Evolutionary conservation across 1,284 basidiomycete species (phyloP), one percentile per base, ranked within the genome.

Genomic region (Malassezia brasiliensis): DNA sequence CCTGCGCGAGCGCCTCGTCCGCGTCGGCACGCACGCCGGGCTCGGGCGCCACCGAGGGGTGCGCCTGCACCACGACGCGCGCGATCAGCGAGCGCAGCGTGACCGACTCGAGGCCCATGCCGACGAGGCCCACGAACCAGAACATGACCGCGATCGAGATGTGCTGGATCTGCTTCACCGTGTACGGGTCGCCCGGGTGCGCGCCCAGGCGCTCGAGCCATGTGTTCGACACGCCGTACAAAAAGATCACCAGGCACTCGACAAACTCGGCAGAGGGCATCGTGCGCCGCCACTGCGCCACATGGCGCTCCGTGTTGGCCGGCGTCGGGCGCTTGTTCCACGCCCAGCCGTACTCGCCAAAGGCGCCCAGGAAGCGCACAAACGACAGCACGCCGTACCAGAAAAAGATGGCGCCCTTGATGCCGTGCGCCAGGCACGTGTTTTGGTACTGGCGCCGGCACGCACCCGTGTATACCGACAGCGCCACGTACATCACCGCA

Each of bases 171-270:
- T 96, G 83, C 77, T 93, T 94, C 47, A 90, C 86, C 1, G 87
- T 87, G 76, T 83, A 94, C 3, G 90, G 88, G 69, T 86, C 84
- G 17, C 87, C 88, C 0, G 85, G 76, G 19, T 82, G 76, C 0
- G 85, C 85, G 8, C 90, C 90, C 65, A 94, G 88, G 4, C 75
- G 82, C 76, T 96, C 91, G 87, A 96, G 90, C 89, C 90, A 96
- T 8, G 86, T 90, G 75, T 96, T 94, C 41, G 87, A 86, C 40
- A 83, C 79, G 15, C 91, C 93, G 72, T 96, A 96, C 0, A 83
- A 40, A 77, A 93, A 93, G 67, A 96, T 90, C 59, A 93, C 82
- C 9, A 81, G 71, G 5, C 84, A 89, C 76, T 96, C 91, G 62
- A 89, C 81, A 64, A 89, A 87, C 76, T 96, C 91, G 6, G 87